Evolutionary conservation across 2,329 filamentous ascomycete genomes (phyloP).

Genomic region (Lecanosticta acicola): DNA sequence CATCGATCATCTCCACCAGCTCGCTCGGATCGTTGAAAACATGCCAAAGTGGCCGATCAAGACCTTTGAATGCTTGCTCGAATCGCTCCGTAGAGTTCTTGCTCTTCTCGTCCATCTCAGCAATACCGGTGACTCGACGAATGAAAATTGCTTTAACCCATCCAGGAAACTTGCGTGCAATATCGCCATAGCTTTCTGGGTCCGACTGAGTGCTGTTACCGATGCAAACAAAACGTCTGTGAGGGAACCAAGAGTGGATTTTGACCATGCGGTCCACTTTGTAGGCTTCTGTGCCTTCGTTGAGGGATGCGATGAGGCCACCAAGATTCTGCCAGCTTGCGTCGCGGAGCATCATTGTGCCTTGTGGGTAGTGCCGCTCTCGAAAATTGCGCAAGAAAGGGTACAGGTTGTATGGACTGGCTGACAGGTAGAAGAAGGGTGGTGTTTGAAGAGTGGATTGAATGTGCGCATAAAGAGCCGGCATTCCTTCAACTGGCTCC

Average conservation of each 20-base stretch:
- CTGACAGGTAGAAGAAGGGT: slow-evolving; percentile 88
- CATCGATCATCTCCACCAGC: slow-evolving; percentile 40
- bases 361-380: slow-evolving; percentile 63
- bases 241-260: slow-evolving; percentile 72
- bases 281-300: slow-evolving; percentile 75
- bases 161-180: slow-evolving; percentile 60
- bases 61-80: slow-evolving; percentile 70
- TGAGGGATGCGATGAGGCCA: slow-evolving; percentile 73
- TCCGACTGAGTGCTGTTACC: slow-evolving; percentile 91
- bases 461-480: slow-evolving; percentile 69
- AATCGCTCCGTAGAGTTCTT: slow-evolving; percentile 64
- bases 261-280: slow-evolving; percentile 76
- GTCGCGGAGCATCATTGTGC: slow-evolving; percentile 79
- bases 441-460: slow-evolving; percentile 52
- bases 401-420: slow-evolving; percentile 91
- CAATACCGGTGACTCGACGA: slow-evolving; percentile 70
- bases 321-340: slow-evolving; percentile 78
- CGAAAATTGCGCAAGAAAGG: slow-evolving; percentile 76
- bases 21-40: slow-evolving; percentile 76
- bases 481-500: slow-evolving; percentile 70
- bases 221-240: slow-evolving; percentile 72
- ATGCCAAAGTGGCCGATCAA: slow-evolving; percentile 68
- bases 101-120: slow-evolving; percentile 62
- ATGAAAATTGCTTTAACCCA: slow-evolving; percentile 86
- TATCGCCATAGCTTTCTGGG: slow-evolving; percentile 81